Percentiles rank a stretch among this genome's conserved stretches.
Evolutionary conservation across 1,284 basidiomycete species (phyloP).

Genomic region (Bjerkandera adusta): DNA sequence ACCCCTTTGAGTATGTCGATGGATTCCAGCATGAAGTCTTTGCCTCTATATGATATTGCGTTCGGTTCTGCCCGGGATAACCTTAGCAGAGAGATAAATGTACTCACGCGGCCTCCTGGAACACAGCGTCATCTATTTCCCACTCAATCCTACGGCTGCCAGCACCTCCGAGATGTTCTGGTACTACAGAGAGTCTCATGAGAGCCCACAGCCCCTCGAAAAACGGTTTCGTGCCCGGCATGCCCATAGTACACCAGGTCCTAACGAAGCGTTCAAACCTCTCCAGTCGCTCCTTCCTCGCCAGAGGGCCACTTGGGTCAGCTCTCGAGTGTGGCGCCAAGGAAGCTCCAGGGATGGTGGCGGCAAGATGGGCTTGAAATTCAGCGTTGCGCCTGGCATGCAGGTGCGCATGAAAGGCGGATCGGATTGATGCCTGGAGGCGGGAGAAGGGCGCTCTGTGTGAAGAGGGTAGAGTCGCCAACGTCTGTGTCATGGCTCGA

Average conservation of each 20-base stretch:
- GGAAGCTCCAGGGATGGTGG: conserved; percentile 71
- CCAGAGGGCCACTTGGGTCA: conserved; percentile 53
- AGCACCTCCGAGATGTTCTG: conserved; percentile 70
- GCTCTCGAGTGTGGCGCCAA: conserved; percentile 66
- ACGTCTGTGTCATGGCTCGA: conserved; percentile 71
- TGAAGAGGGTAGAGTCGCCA: conserved; percentile 70
- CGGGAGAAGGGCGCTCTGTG: conserved; percentile 76
- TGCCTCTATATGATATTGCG: conserved; percentile 51
- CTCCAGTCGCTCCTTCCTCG: conserved; percentile 73
- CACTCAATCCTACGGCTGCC: conserved; percentile 65
- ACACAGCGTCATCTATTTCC: conserved; percentile 82
- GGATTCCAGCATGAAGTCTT: conserved; percentile 81
- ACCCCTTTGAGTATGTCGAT: conserved; percentile 82
- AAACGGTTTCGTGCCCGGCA: conserved; percentile 80
- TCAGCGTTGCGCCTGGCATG: conserved; percentile 69
- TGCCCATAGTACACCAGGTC: conserved; percentile 76
- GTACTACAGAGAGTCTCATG: conserved; percentile 70
- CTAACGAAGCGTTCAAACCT: conserved; percentile 67
- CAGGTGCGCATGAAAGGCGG: conserved; percentile 71
- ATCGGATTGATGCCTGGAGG: conserved; percentile 72
- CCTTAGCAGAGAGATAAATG: conserved; percentile 14
- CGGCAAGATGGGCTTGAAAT: conserved; percentile 71
- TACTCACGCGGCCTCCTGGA: conserved; percentile 80
- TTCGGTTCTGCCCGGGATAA: conserved; percentile 15
- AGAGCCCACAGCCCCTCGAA: conserved; percentile 76